phyloP scores from a whole-genome alignment of 345 rosid species.

The Rhodomyrtus tomentosa region DNA sequence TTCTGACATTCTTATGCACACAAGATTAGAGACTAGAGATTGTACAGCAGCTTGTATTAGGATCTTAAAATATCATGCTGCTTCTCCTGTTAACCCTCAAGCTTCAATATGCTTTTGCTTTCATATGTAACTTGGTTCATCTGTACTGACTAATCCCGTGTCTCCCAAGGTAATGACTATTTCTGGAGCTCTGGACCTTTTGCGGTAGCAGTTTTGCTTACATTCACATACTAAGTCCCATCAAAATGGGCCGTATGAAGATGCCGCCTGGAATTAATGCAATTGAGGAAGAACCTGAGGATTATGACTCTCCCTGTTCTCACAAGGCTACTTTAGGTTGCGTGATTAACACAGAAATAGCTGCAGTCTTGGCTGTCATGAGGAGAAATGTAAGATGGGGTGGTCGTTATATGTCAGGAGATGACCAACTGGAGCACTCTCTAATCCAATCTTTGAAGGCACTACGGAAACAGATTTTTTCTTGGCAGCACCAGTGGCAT shows the following conservation, averaged over 20 bases:
- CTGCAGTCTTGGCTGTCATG: constrained; percentile 95
- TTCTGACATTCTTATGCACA: background rate
- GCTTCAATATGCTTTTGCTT: background rate
- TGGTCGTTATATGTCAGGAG: constrained; percentile 85
- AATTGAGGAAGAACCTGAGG: constrained; percentile 96
- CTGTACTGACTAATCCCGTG: background rate
- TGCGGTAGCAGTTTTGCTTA: background rate
- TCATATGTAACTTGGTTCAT: background rate
- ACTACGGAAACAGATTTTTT: constrained; percentile 72
- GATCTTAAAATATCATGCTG: background rate
- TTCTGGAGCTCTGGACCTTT: background rate
- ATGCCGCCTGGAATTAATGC: constrained; percentile 78
- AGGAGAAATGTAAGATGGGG: constrained; percentile 99
- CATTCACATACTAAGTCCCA: background rate
- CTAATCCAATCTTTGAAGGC: constrained; percentile 83
- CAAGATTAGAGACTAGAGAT: background rate
- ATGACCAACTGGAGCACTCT: constrained; percentile 89
- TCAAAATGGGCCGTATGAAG: constrained; percentile 81
- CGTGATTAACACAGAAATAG: constrained; percentile 77
- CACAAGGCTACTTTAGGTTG: constrained; percentile 59
- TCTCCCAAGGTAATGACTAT: background rate
- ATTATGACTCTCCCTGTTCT: constrained; percentile 41
- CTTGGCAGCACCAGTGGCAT: constrained; percentile 88
- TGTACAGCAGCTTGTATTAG: background rate
- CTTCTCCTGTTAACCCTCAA: background rate